Evolutionary conservation across 139 green algal genomes (phyloP).

Genomic region (Nannochloris sp.): DNA sequence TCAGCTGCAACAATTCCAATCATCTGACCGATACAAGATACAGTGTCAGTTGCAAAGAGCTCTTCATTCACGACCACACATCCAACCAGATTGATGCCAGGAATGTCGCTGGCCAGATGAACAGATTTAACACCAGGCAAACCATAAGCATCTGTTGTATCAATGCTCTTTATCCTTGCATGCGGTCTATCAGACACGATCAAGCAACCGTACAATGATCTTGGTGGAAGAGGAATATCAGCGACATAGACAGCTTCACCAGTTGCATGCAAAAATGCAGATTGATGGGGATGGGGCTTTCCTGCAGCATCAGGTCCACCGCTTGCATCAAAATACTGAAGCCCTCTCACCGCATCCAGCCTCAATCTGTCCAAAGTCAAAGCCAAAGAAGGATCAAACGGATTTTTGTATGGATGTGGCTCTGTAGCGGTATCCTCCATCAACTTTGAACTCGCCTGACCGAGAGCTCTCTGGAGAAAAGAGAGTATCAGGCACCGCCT

Average conservation of each 20-base stretch:
- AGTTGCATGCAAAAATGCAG: constrained; percentile 4
- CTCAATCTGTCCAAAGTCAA: constrained; percentile 79
- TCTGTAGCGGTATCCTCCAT: constrained; percentile 8
- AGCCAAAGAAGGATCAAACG: constrained; percentile 1
- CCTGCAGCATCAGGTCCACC: too few species aligned
- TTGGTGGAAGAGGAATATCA: constrained; percentile 62
- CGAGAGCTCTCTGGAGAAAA: constrained; percentile 81
- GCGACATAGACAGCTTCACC: constrained; percentile 87
- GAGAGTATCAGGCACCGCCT: constrained; percentile 65
- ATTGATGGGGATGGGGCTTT: too few species aligned
- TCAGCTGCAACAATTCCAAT: constrained; percentile 86
- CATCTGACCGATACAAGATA: constrained; percentile 74
- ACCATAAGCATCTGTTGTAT: constrained; percentile 47
- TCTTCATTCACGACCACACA: constrained; percentile 81
- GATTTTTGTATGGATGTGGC: too few species aligned
- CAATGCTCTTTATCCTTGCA: constrained; percentile 60
- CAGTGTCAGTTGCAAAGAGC: constrained; percentile 71
- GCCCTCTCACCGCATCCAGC: too few species aligned
- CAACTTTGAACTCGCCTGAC: constrained; percentile 33
- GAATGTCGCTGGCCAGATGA: constrained; percentile 39
- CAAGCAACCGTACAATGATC: constrained; percentile 64
- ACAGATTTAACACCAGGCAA: constrained; percentile 27
- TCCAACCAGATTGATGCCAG: constrained; percentile 76
- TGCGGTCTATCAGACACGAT: constrained; percentile 71
- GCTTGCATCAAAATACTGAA: too few species aligned